A percentile compares a stretch with the other conserved stretches of the same genome.
Evolutionary conservation across 108 stramenopile genomes (phyloP).

Genomic region (Parietichytrium sp.): DNA sequence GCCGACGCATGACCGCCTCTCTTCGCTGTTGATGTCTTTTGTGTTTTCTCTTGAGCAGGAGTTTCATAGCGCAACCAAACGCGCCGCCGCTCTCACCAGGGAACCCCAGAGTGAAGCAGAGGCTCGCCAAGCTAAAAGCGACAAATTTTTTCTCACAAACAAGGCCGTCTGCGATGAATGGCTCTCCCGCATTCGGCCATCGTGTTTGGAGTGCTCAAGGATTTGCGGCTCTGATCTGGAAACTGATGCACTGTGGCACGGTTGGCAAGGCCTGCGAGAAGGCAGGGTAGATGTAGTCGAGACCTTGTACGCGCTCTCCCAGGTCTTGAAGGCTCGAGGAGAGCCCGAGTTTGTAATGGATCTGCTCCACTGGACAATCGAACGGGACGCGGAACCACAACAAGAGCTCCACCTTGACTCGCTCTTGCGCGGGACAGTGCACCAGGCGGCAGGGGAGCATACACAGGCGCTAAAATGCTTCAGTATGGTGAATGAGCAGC

Average conservation of each 20-base stretch:
- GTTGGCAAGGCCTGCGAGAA: neutral
- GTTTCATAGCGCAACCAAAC: too few species aligned
- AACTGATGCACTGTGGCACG: neutral
- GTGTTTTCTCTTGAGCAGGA: too few species aligned
- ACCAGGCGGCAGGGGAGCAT: neutral
- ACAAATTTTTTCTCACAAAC: conserved; percentile 26
- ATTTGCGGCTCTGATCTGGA: neutral
- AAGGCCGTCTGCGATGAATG: neutral
- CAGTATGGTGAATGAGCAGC: neutral
- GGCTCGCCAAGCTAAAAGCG: neutral
- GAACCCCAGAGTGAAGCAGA: neutral
- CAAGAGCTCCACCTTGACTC: neutral
- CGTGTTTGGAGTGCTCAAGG: neutral
- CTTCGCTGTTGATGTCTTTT: too few species aligned
- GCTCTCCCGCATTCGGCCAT: neutral
- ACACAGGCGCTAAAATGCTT: neutral
- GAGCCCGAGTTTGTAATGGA: neutral
- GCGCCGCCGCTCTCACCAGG: neutral
- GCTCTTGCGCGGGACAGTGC: neutral
- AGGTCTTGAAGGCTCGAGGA: neutral
- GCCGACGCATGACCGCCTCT: too few species aligned
- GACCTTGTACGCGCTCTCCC: too few species aligned
- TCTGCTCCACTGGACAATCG: neutral
- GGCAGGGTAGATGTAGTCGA: too few species aligned
- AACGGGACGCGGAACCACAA: neutral